Conservation (phyloP, 2,329 filamentous ascomycete genomes). For the Colletotrichum lini region DNA sequence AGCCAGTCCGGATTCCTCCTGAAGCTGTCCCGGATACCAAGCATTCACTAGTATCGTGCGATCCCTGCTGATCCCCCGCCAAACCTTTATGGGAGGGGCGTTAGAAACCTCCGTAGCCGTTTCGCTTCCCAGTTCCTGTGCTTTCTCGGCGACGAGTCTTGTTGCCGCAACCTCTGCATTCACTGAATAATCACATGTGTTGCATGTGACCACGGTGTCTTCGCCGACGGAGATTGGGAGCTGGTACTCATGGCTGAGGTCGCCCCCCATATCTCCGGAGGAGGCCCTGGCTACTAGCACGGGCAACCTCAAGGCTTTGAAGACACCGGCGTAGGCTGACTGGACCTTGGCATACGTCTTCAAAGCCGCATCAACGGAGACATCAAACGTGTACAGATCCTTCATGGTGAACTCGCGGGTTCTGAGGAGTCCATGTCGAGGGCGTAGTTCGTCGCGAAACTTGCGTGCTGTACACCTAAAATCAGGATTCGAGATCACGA, state of each 20-base stretch:
- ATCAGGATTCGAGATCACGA: conserved; percentile 24
- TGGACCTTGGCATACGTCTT: conserved; percentile 84
- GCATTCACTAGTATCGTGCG: conserved; percentile 77
- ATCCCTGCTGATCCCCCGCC: conserved; percentile 78
- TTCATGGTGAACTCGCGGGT: conserved; percentile 98
- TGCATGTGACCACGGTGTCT: conserved; percentile 85
- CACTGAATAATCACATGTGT: conserved; percentile 79
- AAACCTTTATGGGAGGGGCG: conserved; percentile 56
- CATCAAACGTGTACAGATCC: conserved; percentile 96
- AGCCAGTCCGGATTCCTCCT: not conserved
- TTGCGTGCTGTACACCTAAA: conserved; percentile 76
- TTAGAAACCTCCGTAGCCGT: conserved; percentile 46
- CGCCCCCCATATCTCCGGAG: conserved; percentile 96
- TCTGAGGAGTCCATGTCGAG: conserved; percentile 88
- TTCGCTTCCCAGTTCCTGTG: conserved; percentile 36
- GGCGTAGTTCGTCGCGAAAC: conserved; percentile 92
- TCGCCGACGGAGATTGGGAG: conserved; percentile 85
- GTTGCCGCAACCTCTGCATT: conserved; percentile 86
- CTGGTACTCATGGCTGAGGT: conserved; percentile 95
- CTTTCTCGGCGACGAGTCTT: conserved; percentile 33
- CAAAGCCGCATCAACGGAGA: conserved; percentile 76
- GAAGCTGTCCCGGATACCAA: conserved; percentile 67
- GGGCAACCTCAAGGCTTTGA: conserved; percentile 86
- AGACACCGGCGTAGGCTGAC: conserved; percentile 80
- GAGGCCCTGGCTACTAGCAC: conserved; percentile 90